Percentiles rank a stretch among this genome's conserved stretches.
phyloP scores from a whole-genome alignment of 2,329 filamentous ascomycete genomes.

The Colletotrichum sublineola region DNA sequence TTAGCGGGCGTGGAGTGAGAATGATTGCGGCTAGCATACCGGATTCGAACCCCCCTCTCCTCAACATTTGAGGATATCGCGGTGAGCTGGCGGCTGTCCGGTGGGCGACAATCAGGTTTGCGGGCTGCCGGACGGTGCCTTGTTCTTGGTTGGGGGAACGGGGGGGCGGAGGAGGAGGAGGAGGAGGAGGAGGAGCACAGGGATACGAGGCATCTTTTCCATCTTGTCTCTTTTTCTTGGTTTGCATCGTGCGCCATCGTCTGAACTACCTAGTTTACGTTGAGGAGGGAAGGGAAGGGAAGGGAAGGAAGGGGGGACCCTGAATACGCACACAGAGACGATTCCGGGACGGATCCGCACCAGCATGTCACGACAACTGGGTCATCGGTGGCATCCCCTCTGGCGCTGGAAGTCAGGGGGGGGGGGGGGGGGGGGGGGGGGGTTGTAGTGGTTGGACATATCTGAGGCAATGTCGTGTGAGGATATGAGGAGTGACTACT shows the following conservation, averaged over 20 bases:
- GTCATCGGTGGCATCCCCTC: background rate
- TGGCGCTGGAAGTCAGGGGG: background rate
- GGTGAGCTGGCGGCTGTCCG: background rate
- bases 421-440: too few relatives aligned
- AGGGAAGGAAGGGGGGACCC: too few relatives aligned
- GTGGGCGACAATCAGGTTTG: background rate
- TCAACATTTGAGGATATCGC: background rate
- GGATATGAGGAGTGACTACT: too few relatives aligned
- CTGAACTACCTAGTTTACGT: too few relatives aligned
- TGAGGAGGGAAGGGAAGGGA: too few relatives aligned
- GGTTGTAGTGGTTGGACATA: too few relatives aligned
- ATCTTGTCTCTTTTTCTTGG: background rate
- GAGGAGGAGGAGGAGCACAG: background rate
- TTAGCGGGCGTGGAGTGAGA: too few relatives aligned
- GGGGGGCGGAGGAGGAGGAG: background rate
- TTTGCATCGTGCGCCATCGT: background rate
- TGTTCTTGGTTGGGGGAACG: too few relatives aligned
- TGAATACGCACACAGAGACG: background rate
- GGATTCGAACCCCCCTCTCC: background rate
- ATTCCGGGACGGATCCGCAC: background rate
- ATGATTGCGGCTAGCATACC: too few relatives aligned
- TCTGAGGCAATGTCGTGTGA: too few relatives aligned
- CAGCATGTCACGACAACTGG: background rate
- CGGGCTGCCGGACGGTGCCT: background rate
- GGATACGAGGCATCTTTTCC: background rate